Percentiles rank a stretch among this genome's conserved stretches.
phyloP scores from a whole-genome alignment of 306 rosid species.

The Cucumis hystrix region DNA sequence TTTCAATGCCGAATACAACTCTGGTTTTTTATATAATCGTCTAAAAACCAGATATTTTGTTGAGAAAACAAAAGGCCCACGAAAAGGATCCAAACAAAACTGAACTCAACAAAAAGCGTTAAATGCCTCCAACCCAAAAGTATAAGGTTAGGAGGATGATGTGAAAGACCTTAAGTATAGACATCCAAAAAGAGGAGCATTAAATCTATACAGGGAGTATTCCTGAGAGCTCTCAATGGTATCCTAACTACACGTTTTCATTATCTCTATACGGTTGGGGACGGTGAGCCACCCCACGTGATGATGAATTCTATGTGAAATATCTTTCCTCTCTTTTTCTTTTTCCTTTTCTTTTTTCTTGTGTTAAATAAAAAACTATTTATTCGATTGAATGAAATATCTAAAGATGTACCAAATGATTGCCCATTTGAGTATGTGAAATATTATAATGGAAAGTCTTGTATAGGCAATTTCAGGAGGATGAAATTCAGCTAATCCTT shows the following conservation, averaged over 20 bases:
- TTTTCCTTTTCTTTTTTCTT: no score
- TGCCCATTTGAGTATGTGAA: no score
- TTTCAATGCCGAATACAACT: neutral
- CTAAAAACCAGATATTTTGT: neutral
- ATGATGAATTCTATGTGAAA: neutral
- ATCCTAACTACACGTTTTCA: neutral
- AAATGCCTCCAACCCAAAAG: neutral
- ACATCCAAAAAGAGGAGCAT: neutral
- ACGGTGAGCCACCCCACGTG: neutral
- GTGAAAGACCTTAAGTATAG: neutral
- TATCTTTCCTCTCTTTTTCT: no score
- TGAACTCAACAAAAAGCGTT: neutral
- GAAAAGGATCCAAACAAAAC: neutral
- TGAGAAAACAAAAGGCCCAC: neutral
- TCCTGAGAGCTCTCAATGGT: neutral
- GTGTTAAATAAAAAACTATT: no score
- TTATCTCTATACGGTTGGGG: neutral
- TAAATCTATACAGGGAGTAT: neutral
- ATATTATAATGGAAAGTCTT: neutral
- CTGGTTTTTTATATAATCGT: neutral
- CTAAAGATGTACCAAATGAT: no score
- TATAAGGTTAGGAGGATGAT: neutral
- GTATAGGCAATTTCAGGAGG: neutral
- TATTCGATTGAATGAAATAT: no score
- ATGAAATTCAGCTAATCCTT: neutral